Conservation (phyloP, 768 basidiomycete genomes). For the Calocybe cyanea region DNA sequence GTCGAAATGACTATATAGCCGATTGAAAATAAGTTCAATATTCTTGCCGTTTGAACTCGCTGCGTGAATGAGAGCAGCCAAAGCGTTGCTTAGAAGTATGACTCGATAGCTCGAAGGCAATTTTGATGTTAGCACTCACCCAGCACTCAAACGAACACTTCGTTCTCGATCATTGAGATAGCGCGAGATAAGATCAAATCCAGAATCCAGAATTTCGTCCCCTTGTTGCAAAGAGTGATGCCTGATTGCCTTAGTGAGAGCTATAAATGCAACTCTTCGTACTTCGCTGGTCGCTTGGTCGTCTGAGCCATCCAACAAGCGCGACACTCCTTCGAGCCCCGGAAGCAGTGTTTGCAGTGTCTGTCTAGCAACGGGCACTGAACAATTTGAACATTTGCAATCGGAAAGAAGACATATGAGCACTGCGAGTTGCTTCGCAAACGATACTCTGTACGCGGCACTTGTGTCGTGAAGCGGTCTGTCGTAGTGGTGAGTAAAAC, state of each 20-base stretch:
- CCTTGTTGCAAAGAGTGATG: slow-evolving; percentile 35
- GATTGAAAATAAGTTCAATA: slow-evolving; percentile 39
- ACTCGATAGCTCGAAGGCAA: neutral
- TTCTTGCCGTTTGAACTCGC: slow-evolving; percentile 27
- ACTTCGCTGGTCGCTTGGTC: slow-evolving; percentile 45
- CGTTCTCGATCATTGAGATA: slow-evolving; percentile 55
- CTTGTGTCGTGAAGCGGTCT: slow-evolving; percentile 36
- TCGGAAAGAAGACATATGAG: slow-evolving; percentile 35
- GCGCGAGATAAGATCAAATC: slow-evolving; percentile 36
- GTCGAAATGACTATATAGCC: slow-evolving; percentile 48
- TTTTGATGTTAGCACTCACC: slow-evolving; percentile 40
- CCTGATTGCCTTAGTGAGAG: slow-evolving; percentile 36
- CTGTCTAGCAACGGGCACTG: slow-evolving; percentile 19
- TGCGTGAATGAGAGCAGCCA: slow-evolving; percentile 43
- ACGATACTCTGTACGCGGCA: slow-evolving; percentile 24
- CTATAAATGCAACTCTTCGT: slow-evolving; percentile 38
- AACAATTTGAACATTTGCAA: slow-evolving; percentile 26
- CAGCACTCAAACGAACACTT: slow-evolving; percentile 60
- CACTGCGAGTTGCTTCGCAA: slow-evolving; percentile 28
- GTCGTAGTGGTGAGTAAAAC: neutral
- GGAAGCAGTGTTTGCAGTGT: slow-evolving; percentile 26
- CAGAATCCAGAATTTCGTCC: slow-evolving; percentile 25
- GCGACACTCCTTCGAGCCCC: slow-evolving; percentile 30
- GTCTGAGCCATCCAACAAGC: slow-evolving; percentile 44
- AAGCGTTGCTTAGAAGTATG: slow-evolving; percentile 35